A percentile compares a stretch with the other conserved stretches of the same genome.
These are phyloP conservation scores for Mimosa bimucronata DNA, from an alignment of 306 rosid species.

Conservation along the genomic window DNA sequence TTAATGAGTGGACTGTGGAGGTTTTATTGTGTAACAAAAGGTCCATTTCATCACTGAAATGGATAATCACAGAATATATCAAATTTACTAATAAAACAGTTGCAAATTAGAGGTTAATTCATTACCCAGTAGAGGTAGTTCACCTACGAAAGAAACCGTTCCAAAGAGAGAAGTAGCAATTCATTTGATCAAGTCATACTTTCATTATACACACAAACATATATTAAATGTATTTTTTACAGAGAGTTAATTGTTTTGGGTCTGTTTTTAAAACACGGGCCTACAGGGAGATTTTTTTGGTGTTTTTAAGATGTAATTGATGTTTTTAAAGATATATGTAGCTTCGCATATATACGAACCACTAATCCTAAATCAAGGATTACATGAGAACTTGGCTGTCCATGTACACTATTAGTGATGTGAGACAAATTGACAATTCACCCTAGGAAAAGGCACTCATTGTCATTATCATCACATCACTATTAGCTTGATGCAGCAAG, in stretches of 20 bases:
- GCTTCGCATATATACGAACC: not conserved
- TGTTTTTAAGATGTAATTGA: not conserved
- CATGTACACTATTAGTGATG: not conserved
- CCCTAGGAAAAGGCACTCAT: not conserved
- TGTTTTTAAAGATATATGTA: not conserved
- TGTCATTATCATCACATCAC: constrained; percentile 32
- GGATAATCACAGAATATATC: no score
- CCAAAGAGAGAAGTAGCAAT: no score
- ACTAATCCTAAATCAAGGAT: not conserved
- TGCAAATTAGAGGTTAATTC: no score
- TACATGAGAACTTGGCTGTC: not conserved
- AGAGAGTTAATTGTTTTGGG: not conserved
- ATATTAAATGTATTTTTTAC: no score
- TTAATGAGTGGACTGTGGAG: not conserved
- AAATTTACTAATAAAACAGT: no score
- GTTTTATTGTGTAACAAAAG: not conserved
- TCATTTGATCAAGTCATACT: no score
- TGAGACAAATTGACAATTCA: constrained; percentile 19
- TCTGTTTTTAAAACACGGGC: not conserved
- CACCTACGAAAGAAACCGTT: no score
- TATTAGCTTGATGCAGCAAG: constrained; percentile 12
- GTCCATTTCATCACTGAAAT: no score
- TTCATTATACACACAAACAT: no score
- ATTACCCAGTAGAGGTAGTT: no score
- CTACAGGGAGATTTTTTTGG: not conserved